Evolutionary conservation across 306 rosid genomes (phyloP).

Genomic region (Delonix regia): DNA sequence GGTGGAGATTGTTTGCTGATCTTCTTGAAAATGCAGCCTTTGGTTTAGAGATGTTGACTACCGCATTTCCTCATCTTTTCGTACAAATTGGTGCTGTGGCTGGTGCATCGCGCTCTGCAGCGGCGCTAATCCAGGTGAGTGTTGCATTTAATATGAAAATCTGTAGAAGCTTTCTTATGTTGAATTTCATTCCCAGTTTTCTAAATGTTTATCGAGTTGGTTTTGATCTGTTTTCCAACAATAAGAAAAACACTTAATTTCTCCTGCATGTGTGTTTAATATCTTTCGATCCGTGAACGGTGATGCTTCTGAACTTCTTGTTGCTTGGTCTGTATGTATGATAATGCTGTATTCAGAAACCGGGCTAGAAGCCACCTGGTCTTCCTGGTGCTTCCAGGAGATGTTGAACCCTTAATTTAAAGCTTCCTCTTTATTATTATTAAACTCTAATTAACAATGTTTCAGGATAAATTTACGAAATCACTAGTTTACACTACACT

Average conservation of each 20-base stretch:
- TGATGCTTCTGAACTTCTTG: neutral
- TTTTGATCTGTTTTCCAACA: neutral
- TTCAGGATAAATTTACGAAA: neutral
- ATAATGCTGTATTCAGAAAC: neutral
- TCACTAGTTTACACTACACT: neutral
- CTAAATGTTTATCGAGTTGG: neutral
- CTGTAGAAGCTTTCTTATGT: neutral
- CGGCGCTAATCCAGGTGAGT: slow-evolving; percentile 60
- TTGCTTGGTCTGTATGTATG: neutral
- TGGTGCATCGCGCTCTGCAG: slow-evolving; percentile 87
- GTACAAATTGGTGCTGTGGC: slow-evolving; percentile 86
- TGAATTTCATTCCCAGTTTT: slow-evolving; percentile 7
- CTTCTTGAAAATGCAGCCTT: slow-evolving; percentile 89
- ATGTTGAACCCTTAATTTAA: neutral
- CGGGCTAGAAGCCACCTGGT: neutral
- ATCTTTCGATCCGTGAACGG: neutral
- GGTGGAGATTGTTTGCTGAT: slow-evolving; percentile 97
- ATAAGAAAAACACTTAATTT: neutral
- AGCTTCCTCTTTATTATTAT: neutral
- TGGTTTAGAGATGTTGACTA: slow-evolving; percentile 90
- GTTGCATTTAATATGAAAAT: neutral
- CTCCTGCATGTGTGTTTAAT: neutral
- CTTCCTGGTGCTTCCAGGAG: neutral
- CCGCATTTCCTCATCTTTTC: slow-evolving; percentile 77
- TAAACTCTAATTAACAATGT: neutral